These are phyloP conservation scores for Aspergillus intermedius DNA, from an alignment of 2,329 filamentous ascomycete species.

Conservation along the genomic window DNA sequence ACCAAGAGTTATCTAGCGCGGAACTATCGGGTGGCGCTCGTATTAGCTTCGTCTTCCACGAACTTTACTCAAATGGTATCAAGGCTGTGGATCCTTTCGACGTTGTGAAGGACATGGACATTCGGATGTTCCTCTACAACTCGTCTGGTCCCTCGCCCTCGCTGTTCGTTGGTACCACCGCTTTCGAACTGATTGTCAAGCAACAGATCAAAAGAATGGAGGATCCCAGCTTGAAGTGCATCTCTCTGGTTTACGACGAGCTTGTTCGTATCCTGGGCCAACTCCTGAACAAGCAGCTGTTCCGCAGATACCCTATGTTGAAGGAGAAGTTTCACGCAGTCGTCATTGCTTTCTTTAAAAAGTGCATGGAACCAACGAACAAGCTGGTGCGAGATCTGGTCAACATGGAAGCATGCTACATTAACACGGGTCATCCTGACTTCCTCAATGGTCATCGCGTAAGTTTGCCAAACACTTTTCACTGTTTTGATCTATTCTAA, in stretches of 20 bases:
- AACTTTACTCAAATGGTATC: conserved; percentile 93
- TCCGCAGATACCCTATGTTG: conserved; percentile 83
- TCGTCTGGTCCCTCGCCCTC: conserved; percentile 97
- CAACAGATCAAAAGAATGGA: conserved; percentile 95
- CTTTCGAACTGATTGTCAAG: conserved; percentile 98
- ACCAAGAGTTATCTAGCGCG: conserved; percentile 86
- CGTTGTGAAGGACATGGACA: conserved; percentile 93
- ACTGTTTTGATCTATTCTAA: conserved; percentile 10
- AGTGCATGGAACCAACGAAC: conserved; percentile 95
- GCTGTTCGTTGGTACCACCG: conserved; percentile 92
- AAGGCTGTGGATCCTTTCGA: conserved; percentile 98
- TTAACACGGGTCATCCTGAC: conserved; percentile 97
- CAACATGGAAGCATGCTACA: conserved; percentile 91
- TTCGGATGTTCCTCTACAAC: conserved; percentile 95
- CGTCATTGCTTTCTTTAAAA: conserved; percentile 94
- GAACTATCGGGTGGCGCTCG: conserved; percentile 94
- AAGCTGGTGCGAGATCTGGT: conserved; percentile 93
- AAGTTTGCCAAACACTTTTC: conserved; percentile 26
- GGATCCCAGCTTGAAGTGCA: conserved; percentile 95
- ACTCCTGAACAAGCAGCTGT: conserved; percentile 79
- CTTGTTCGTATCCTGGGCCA: conserved; percentile 90
- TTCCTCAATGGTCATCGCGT: conserved; percentile 92
- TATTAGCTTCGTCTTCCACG: conserved; percentile 99
- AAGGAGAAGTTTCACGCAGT: conserved; percentile 96
- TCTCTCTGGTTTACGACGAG: conserved; percentile 94